Conservation (phyloP, 345 rosid species). For the Hibiscus mutabilis region DNA sequence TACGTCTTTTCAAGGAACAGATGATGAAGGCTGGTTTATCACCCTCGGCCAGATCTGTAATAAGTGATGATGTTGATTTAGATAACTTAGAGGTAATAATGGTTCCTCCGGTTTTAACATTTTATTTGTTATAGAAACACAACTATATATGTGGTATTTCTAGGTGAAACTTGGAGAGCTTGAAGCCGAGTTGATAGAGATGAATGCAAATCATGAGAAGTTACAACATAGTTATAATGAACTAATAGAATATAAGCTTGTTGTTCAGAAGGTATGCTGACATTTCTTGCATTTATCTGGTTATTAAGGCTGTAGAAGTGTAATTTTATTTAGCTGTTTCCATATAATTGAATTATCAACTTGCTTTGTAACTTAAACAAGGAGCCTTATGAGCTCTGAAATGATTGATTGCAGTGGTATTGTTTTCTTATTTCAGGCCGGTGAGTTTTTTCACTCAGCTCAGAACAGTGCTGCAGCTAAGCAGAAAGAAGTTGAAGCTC, state of each 20-base stretch:
- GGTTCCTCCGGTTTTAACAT: slow-evolving; percentile 2
- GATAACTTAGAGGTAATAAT: slow-evolving; percentile 45
- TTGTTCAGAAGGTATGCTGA: slow-evolving; percentile 46
- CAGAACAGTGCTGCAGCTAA: slow-evolving; percentile 40
- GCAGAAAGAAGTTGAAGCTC: slow-evolving; percentile 45
- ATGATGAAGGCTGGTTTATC: slow-evolving; percentile 50
- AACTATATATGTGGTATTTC: background rate
- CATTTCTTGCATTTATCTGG: background rate
- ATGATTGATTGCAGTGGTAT: background rate
- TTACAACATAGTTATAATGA: slow-evolving; percentile 48
- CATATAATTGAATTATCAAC: background rate
- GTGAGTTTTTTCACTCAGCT: slow-evolving; percentile 48
- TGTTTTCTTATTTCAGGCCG: slow-evolving; percentile 33
- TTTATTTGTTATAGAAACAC: slow-evolving; percentile 8
- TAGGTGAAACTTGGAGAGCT: slow-evolving; percentile 63
- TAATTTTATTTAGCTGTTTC: background rate
- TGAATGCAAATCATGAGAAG: slow-evolving; percentile 52
- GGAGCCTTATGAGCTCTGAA: background rate
- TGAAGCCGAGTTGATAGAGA: slow-evolving; percentile 58
- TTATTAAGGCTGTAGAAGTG: background rate
- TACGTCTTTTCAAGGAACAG: slow-evolving; percentile 50
- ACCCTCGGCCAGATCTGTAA: slow-evolving; percentile 25
- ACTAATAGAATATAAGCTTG: slow-evolving; percentile 50
- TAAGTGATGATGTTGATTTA: slow-evolving; percentile 27
- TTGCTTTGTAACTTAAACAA: background rate